Evolutionary conservation across 2,329 filamentous ascomycete species (phyloP).

Genomic region (Camptophora hylomeconis): DNA sequence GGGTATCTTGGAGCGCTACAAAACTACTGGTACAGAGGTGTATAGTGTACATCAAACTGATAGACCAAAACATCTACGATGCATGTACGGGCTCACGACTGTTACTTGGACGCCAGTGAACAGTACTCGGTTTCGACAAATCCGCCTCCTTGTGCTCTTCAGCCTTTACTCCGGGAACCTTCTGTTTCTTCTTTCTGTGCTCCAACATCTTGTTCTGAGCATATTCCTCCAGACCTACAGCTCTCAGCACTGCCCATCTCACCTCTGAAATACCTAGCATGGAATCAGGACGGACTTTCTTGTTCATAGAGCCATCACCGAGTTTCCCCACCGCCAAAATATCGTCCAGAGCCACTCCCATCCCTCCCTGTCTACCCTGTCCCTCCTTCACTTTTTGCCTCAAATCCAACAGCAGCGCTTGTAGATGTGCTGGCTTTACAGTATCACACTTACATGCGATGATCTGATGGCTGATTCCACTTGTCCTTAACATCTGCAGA

Average conservation of each 20-base stretch:
- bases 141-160: no score
- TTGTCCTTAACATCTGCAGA: constrained; percentile 40
- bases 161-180: no score
- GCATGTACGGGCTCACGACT: no score
- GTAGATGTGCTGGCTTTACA: constrained; percentile 23
- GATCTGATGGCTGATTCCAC: constrained; percentile 51
- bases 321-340: constrained; percentile 25
- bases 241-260: constrained; percentile 50
- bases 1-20: no score
- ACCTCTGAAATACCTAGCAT: constrained; percentile 49
- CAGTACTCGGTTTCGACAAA: no score
- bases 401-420: constrained; percentile 26
- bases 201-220: no score
- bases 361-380: constrained; percentile 22
- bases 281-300: constrained; percentile 30
- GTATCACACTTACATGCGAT: constrained; percentile 53
- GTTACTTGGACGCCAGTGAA: no score
- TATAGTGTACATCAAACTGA: no score
- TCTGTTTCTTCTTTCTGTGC: background rate
- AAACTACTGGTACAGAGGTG: no score
- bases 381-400: constrained; percentile 27
- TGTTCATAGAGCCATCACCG: constrained; percentile 46
- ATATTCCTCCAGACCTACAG: constrained; percentile 41
- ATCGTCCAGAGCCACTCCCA: constrained; percentile 21
- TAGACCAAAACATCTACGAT: no score